phyloP scores from a whole-genome alignment of 169 alveolate genomes.

The Cryptosporidium parvum region DNA sequence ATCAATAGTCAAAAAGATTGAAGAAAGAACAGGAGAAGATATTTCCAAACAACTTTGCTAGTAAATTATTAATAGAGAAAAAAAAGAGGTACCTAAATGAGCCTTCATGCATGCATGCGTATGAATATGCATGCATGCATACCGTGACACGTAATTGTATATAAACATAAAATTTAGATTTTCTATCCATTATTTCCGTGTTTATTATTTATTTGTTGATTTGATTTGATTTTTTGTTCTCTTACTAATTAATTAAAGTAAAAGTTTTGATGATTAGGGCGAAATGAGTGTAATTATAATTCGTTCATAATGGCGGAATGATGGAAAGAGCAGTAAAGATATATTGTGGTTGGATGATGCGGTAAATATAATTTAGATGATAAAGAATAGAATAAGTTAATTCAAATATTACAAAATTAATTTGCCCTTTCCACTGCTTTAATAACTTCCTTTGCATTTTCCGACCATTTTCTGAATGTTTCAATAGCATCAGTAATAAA shows the following conservation, averaged over 20 bases:
- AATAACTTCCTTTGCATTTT: slow-evolving; percentile 50
- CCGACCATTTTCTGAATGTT: slow-evolving; percentile 57
- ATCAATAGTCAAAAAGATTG: slow-evolving; percentile 29
- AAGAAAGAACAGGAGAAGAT: slow-evolving; percentile 68
- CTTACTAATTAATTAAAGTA: background rate
- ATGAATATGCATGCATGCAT: background rate
- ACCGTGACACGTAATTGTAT: background rate
- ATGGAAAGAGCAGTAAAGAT: too few relatives aligned
- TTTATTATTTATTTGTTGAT: too few relatives aligned
- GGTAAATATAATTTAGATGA: background rate
- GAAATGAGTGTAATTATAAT: background rate
- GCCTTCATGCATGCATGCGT: background rate
- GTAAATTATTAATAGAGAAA: background rate
- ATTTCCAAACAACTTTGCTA: slow-evolving; percentile 13
- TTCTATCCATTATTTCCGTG: too few relatives aligned
- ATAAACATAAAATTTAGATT: background rate
- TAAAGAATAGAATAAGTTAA: too few relatives aligned
- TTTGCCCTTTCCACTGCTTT: slow-evolving; percentile 53
- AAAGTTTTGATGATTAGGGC: background rate
- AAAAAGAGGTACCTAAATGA: background rate
- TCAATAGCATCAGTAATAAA: slow-evolving; percentile 58
- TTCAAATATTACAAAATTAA: background rate
- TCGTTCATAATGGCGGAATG: background rate
- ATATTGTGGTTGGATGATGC: too few relatives aligned
- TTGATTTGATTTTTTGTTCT: background rate